These are phyloP conservation scores for Ceratobasidium papillatum DNA, from an alignment of 1,284 basidiomycete genomes.

Conservation along the genomic window DNA sequence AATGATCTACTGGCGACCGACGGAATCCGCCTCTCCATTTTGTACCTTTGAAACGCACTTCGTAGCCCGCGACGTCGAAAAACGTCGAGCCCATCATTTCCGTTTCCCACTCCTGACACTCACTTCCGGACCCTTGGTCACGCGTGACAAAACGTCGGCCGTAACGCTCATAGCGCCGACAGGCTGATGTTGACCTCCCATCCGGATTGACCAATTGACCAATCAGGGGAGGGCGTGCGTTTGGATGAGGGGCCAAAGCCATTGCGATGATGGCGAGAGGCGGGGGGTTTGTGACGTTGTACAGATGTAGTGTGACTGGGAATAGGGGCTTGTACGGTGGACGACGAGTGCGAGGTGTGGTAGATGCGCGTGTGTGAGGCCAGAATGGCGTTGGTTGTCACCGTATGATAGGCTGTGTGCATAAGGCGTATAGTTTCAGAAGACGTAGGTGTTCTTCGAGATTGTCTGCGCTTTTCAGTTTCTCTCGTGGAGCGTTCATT, in stretches of 20 bases:
- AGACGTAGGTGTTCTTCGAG: not conserved
- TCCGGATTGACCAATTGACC: constrained; percentile 5
- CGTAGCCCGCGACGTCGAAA: constrained; percentile 26
- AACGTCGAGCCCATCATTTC: constrained; percentile 2
- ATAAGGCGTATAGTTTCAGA: not conserved
- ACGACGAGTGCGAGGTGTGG: not conserved
- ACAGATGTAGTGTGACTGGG: not conserved
- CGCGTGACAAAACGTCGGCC: constrained; percentile 31
- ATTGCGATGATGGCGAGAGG: constrained; percentile 16
- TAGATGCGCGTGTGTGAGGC: constrained; percentile 1
- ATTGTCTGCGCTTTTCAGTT: not conserved
- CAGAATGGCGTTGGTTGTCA: not conserved
- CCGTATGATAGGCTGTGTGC: not conserved
- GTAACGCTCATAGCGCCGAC: constrained; percentile 9
- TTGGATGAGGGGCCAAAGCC: constrained; percentile 14
- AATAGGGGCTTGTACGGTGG: not conserved
- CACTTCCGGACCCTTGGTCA: constrained; percentile 26
- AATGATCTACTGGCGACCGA: not conserved
- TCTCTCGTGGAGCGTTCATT: not conserved
- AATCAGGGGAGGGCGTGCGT: constrained; percentile 7
- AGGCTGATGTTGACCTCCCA: constrained; percentile 17
- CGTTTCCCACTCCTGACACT: constrained; percentile 7
- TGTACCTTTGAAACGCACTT: constrained; percentile 37
- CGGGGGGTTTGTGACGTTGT: constrained; percentile 9
- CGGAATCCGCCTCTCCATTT: not conserved